phyloP scores from a whole-genome alignment of 352 stramenopile genomes.

The Blastocystis sp. region DNA sequence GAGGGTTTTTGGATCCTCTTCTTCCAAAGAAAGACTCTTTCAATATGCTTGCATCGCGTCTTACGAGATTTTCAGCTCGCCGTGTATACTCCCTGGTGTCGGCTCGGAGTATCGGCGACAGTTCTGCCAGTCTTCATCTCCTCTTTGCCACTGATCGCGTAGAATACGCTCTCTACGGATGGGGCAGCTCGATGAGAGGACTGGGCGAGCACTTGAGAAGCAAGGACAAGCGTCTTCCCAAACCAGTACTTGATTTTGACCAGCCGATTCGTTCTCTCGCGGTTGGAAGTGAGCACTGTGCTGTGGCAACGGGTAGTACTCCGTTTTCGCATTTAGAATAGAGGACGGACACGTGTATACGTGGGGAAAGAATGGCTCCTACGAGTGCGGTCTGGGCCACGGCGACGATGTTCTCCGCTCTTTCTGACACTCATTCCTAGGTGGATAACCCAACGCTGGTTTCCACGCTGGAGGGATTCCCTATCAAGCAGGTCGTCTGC shows the following conservation, averaged over 20 bases:
- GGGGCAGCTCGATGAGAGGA: constrained; percentile 16
- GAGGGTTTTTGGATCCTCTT: too few relatives aligned
- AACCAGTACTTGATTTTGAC: constrained; percentile 38
- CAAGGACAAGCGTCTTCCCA: constrained; percentile 13
- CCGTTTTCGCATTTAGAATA: not conserved
- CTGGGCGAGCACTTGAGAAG: not conserved
- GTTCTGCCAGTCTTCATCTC: not conserved
- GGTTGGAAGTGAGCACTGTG: constrained; percentile 19
- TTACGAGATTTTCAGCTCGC: too few relatives aligned
- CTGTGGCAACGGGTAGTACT: constrained; percentile 29
- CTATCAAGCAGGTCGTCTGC: constrained; percentile 37
- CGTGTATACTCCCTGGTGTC: not conserved
- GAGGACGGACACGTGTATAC: constrained; percentile 52
- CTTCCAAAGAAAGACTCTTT: too few relatives aligned
- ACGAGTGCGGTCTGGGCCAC: constrained; percentile 48
- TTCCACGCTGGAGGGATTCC: constrained; percentile 31
- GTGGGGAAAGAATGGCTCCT: constrained; percentile 38
- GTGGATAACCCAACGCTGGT: constrained; percentile 7
- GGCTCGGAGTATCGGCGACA: not conserved
- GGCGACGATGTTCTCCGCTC: not conserved
- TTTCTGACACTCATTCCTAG: not conserved
- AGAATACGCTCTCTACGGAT: constrained; percentile 59
- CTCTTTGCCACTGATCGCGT: not conserved
- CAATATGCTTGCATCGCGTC: too few relatives aligned
- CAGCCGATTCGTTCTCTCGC: constrained; percentile 1